Conservation (phyloP, 352 stramenopile species). For the Phytophthora sp. region DNA sequence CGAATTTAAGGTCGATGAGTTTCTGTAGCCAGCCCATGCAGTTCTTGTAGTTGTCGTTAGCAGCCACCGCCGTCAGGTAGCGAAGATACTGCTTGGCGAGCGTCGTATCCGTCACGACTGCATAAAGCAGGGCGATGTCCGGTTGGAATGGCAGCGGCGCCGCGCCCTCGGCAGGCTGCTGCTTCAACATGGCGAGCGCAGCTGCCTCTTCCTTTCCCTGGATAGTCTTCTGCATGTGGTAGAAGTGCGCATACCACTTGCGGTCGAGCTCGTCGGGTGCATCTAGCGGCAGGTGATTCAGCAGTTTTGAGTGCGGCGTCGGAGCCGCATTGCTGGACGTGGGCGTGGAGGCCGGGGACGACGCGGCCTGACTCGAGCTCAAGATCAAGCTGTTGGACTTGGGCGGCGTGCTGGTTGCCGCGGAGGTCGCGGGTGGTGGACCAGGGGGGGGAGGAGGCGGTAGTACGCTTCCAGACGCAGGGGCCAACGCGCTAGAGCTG, state of each 20-base stretch:
- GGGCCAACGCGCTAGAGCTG: background rate
- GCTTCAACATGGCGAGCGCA: constrained; percentile 66
- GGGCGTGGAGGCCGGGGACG: constrained; percentile 38
- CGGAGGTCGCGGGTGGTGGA: constrained; percentile 40
- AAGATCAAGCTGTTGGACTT: constrained; percentile 8
- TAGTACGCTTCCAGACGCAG: constrained; percentile 15
- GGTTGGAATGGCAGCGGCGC: constrained; percentile 70
- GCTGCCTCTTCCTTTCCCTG: constrained; percentile 70
- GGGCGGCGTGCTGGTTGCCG: constrained; percentile 8
- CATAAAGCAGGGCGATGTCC: constrained; percentile 82
- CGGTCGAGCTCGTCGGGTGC: constrained; percentile 78
- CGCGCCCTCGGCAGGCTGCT: constrained; percentile 42
- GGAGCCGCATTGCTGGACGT: constrained; percentile 27
- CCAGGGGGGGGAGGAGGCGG: constrained; percentile 48
- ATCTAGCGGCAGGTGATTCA: constrained; percentile 79
- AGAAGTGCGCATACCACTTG: constrained; percentile 89
- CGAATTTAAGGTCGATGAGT: constrained; percentile 84
- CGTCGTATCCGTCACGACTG: constrained; percentile 71
- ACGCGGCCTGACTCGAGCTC: constrained; percentile 6
- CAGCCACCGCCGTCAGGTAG: constrained; percentile 68
- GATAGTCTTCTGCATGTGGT: constrained; percentile 86
- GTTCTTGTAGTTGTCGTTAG: constrained; percentile 74
- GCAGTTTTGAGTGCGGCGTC: constrained; percentile 71
- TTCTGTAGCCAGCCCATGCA: constrained; percentile 81
- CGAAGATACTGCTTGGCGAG: constrained; percentile 79